Evolutionary conservation across 495 filamentous ascomycete genomes (phyloP), one percentile per base, ranked within the genome.

Genomic region (Lophiotrema nucula): DNA sequence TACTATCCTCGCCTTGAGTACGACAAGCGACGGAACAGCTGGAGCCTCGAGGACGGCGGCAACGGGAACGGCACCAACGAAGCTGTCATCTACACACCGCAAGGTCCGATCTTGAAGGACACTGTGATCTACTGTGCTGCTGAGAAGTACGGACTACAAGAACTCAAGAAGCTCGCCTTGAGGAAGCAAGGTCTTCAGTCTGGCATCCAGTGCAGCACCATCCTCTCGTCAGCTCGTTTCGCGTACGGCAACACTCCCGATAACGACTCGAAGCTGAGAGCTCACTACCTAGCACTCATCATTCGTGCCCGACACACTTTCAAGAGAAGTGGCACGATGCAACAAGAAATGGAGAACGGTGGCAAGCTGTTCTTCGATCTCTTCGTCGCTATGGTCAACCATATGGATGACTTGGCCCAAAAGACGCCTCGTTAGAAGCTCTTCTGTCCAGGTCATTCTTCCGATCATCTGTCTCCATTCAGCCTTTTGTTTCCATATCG

Each of bases 311-410:
- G 89, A 58, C 78, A 77, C 59, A 95, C 88, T 3, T 96, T 96
- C 77, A 96, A 93, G 79, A 77, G 88, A 33, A 95, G 89, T 72
- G 90, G 90, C 58, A 96, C 90, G n/a, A 95, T 96, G 90, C 90
- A 96, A 74, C 81, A 87, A 66, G 90, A 95, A 77, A 96, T 96
- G 90, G 86, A 89, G 70, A 79, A 79, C 62, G 90, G 90, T 19
- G 89, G 88, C 58, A 85, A 86, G 67, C 73, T 96, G 67, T 95
- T 95, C 76, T 96, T 96, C 72, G 90, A 96, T 73, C 74, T 96
- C 56, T 96, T 96, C 72, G 90, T 96, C 37, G 90, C 90, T 3
- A 81, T 96, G 74, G 90, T 87, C 72, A 96, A 96, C 71, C 89
- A 95, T 72, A 89, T 96, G 26, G 54, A 63, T 24, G 60, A 63